Percentiles rank a stretch among this genome's conserved stretches.
Evolutionary conservation across 2,329 filamentous ascomycete genomes (phyloP).

Genomic region (Dactylellina sp.): DNA sequence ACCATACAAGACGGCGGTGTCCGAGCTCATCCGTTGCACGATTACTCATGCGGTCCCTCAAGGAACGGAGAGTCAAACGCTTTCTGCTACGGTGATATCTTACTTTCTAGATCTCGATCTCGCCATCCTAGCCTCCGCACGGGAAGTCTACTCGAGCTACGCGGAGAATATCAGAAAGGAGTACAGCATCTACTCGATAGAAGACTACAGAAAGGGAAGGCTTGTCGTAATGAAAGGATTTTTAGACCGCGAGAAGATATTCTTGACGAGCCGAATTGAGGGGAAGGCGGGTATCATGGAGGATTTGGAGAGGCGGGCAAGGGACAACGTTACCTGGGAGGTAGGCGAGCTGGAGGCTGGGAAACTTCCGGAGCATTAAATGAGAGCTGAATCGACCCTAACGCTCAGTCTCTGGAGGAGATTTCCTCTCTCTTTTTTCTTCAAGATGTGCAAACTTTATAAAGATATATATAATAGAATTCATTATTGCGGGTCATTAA

Average conservation of each 20-base stretch:
- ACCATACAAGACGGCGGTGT: conserved; percentile 38
- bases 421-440: too few relatives aligned
- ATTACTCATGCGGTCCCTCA: conserved; percentile 30
- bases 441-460: too few relatives aligned
- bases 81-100: conserved; percentile 13
- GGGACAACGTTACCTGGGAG: conserved; percentile 45
- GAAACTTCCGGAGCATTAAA: conserved; percentile 27
- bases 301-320: conserved; percentile 32
- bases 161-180: conserved; percentile 42
- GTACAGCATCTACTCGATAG: conserved; percentile 32
- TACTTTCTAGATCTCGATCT: conserved; percentile 53
- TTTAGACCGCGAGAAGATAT: conserved; percentile 31
- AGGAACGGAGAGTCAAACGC: background rate
- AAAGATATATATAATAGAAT: too few relatives aligned
- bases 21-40: conserved; percentile 35
- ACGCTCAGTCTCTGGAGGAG: too few relatives aligned
- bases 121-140: conserved; percentile 37
- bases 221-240: conserved; percentile 24
- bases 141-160: conserved; percentile 23
- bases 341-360: conserved; percentile 37
- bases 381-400: background rate
- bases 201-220: conserved; percentile 38
- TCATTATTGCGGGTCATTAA: background rate
- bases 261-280: conserved; percentile 17
- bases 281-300: background rate